Evolutionary conservation across 2,329 filamentous ascomycete species (phyloP), one percentile per base, ranked within the genome.

Genomic region (Ciborinia camelliae): DNA sequence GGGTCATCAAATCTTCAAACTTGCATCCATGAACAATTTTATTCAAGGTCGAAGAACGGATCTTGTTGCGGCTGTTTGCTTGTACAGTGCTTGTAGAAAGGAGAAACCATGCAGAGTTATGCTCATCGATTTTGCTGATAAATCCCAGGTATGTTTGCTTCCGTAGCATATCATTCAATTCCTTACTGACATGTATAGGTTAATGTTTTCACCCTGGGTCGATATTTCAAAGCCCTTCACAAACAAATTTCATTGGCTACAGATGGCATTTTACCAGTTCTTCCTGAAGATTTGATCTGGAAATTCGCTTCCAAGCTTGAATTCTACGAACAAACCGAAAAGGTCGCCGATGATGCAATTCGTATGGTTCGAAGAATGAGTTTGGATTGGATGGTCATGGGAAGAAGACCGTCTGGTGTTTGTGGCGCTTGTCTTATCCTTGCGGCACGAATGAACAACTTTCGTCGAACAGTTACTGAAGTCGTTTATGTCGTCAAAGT

Each of bases 401-500:
- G 95, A 71, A 90, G 95, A 73, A 89, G 95, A 48, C 95, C 95
- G 20, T 94, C 94, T 8, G 95, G 95, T 70, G 89, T 98, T 63
- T 97, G 93, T 76, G 95, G 95, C 67, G 95, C 95, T 15, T 96
- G 93, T 70, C 84, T 99, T 55, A 90, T 99, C 67, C 89, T 99
- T 76, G 95, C 95, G 8, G 94, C 95, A 10, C 90, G 95, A 61
- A 98, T 98, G 90, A 96, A 97, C 83, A 98, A 98, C 77, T 99
- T 96, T 75, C 90, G 94, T 52, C 88, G 95, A 23, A 97, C 92
- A 0, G 87, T 96, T 15, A 86, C 92, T 37, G 95, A 99, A 77
- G 90, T 99, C 10, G 94, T 98, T n/a, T 98, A 97, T 75, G 91
- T 97, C 45, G 94, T 97, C 75, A 98, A 97, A 75, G 93, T 98